Evolutionary conservation across 2,329 filamentous ascomycete genomes (phyloP).

Genomic region (Fonsecaea multimorphosa): DNA sequence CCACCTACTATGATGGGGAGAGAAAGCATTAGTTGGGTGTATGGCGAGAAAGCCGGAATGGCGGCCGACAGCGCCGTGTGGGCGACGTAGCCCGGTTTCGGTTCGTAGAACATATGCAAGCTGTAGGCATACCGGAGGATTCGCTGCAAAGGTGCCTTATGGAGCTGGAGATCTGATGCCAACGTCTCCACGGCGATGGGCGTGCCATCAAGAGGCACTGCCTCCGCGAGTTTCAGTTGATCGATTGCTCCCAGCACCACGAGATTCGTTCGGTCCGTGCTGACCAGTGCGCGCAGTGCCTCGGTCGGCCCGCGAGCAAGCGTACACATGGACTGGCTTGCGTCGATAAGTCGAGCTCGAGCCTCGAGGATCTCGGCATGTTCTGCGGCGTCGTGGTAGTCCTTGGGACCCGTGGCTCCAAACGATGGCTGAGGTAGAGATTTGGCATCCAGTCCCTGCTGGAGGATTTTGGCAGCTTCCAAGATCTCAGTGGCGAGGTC

Average conservation of each 20-base stretch:
- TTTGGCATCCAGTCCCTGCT: neutral
- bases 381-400: neutral
- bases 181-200: neutral
- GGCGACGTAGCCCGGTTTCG: neutral
- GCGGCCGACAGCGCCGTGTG: neutral
- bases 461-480: neutral
- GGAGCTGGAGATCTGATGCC: neutral
- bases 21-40: neutral
- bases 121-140: neutral
- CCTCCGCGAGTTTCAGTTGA: neutral
- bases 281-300: neutral
- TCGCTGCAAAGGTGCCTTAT: neutral
- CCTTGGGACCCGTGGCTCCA: neutral
- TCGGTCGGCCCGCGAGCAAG: neutral
- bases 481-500: neutral
- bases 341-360: neutral
- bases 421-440: neutral
- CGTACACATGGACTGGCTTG: neutral
- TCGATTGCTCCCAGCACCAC: neutral
- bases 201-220: neutral
- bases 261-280: neutral
- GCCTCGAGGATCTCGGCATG: neutral
- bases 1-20: neutral
- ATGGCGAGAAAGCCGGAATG: neutral
- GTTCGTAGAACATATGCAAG: neutral